These are phyloP conservation scores for Suillus alpinus DNA, from an alignment of 768 basidiomycete genomes.

Conservation along the genomic window DNA sequence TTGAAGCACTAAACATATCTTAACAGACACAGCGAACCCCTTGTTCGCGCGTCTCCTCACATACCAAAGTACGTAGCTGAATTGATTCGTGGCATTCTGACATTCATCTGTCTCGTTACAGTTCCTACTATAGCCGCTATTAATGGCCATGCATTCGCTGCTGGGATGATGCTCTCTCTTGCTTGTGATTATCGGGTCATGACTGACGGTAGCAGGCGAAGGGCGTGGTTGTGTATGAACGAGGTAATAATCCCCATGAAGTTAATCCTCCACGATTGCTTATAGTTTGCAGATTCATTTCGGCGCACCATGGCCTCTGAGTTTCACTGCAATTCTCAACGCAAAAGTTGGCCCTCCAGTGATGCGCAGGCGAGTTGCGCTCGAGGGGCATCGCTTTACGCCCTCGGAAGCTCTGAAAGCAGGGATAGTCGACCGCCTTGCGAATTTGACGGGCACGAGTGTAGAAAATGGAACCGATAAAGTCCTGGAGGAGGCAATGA, in stretches of 20 bases:
- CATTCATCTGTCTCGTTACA: conserved; percentile 24
- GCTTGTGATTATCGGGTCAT: conserved; percentile 89
- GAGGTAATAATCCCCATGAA: conserved; percentile 48
- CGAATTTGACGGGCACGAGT: conserved; percentile 23
- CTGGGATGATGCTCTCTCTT: conserved; percentile 73
- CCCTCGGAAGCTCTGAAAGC: conserved; percentile 64
- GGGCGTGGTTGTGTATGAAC: conserved; percentile 92
- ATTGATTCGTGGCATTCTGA: not conserved
- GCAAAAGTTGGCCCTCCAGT: conserved; percentile 62
- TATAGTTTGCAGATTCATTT: conserved; percentile 59
- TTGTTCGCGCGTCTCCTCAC: conserved; percentile 64
- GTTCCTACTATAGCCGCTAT: conserved; percentile 80
- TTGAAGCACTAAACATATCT: conserved; percentile 4
- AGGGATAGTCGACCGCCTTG: conserved; percentile 69
- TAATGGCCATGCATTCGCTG: conserved; percentile 87
- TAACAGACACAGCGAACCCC: conserved; percentile 71
- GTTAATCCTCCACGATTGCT: not conserved
- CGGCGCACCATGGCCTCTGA: conserved; percentile 76
- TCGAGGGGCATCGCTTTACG: conserved; percentile 80
- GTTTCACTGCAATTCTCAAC: conserved; percentile 60
- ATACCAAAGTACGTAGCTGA: conserved; percentile 62
- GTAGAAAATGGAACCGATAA: conserved; percentile 57
- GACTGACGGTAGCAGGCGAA: conserved; percentile 74
- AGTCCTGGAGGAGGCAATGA: conserved; percentile 63
- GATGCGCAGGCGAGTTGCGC: conserved; percentile 65